phyloP scores from a whole-genome alignment of 208 protist genomes.

The Acanthamoeba culbertsoni region DNA sequence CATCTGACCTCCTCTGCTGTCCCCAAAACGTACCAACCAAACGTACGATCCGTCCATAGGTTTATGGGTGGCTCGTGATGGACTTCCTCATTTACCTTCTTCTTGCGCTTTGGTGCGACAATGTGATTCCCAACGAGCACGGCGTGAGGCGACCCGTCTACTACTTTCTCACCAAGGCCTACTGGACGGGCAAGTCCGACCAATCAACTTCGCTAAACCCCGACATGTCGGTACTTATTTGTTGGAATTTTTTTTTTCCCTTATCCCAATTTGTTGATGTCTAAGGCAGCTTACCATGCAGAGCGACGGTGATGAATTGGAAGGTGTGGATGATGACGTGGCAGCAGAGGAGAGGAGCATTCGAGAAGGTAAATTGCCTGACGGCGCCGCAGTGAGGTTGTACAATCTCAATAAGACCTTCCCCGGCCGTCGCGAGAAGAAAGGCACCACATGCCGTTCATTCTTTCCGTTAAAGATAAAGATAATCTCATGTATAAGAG shows the following conservation, averaged over 20 bases:
- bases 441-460: background rate
- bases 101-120: constrained; percentile 41
- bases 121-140: constrained; percentile 51
- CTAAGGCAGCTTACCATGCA: background rate
- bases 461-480: background rate
- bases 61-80: constrained; percentile 6
- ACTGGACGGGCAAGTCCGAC: constrained; percentile 62
- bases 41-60: background rate
- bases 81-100: constrained; percentile 51
- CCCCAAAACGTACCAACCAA: background rate
- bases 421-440: background rate
- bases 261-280: background rate
- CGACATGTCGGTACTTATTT: background rate
- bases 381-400: constrained; percentile 53
- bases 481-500: too few species aligned
- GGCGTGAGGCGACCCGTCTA: background rate
- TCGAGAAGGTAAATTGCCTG: background rate
- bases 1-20: too few species aligned
- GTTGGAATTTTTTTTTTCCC: background rate
- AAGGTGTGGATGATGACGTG: constrained; percentile 58
- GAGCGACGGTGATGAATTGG: too few species aligned
- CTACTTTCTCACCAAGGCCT: constrained; percentile 58
- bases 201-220: background rate
- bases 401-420: constrained; percentile 58
- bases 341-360: constrained; percentile 1